A percentile compares a stretch with the other conserved stretches of the same genome.
These are phyloP conservation scores for Aspergillus awamori DNA, from an alignment of 2,329 filamentous ascomycete species.

Conservation along the genomic window DNA sequence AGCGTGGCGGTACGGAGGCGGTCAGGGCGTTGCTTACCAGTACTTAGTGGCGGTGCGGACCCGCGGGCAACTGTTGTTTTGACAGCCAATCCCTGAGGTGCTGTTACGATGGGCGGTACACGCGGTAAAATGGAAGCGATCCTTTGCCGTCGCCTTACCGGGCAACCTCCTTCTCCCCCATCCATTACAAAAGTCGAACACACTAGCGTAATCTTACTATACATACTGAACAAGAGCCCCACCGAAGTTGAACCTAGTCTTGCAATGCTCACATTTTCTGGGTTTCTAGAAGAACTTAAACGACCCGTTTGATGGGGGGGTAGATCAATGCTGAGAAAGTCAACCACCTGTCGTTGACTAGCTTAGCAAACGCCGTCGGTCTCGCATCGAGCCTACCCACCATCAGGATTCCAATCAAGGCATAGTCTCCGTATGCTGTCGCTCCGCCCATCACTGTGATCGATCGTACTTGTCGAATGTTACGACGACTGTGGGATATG, in stretches of 20 bases:
- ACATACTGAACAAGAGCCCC: slow-evolving; percentile 3
- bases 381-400: not conserved
- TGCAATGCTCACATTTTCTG: slow-evolving; percentile 3
- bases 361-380: not conserved
- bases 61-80: not conserved
- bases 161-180: not conserved
- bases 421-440: not conserved
- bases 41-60: not conserved
- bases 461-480: not conserved
- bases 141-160: not conserved
- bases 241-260: slow-evolving; percentile 15
- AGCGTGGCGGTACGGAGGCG: not conserved
- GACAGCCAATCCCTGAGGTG: slow-evolving; percentile 1
- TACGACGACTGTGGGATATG: not conserved
- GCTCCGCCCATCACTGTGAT: not conserved
- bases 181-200: slow-evolving; percentile 1
- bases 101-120: slow-evolving; percentile 13
- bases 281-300: slow-evolving; percentile 23
- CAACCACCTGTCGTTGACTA: not conserved
- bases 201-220: slow-evolving; percentile 10
- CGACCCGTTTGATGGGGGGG: not conserved
- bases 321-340: not conserved
- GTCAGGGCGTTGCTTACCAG: not conserved
- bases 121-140: slow-evolving; percentile 8
- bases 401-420: not conserved